Conservation (phyloP, 1,284 basidiomycete genomes). For the Moniliophthora roreri region DNA sequence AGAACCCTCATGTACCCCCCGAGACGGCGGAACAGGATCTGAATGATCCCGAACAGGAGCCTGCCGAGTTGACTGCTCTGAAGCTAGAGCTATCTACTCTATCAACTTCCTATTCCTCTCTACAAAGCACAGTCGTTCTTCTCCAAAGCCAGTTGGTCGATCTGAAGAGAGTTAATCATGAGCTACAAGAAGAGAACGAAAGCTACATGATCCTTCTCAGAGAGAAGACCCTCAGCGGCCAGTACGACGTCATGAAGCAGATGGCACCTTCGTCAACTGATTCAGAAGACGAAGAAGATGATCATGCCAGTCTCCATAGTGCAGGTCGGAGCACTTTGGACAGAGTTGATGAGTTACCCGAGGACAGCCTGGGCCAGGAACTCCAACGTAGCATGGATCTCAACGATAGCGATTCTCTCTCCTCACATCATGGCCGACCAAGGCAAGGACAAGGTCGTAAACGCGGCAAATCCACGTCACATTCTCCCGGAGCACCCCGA, state of each 20-base stretch:
- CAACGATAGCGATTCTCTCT: constrained; percentile 37
- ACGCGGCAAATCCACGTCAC: constrained; percentile 49
- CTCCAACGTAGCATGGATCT: constrained; percentile 36
- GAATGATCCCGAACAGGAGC: constrained; percentile 67
- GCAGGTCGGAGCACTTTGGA: constrained; percentile 53
- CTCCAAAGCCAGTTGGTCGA: constrained; percentile 77
- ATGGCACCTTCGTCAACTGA: constrained; percentile 54
- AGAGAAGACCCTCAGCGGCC: constrained; percentile 86
- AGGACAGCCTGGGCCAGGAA: constrained; percentile 34
- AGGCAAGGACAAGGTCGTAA: constrained; percentile 48
- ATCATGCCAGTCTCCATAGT: constrained; percentile 60
- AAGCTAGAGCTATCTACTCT: constrained; percentile 78
- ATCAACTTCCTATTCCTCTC: constrained; percentile 74
- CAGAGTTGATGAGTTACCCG: constrained; percentile 55
- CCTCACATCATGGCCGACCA: constrained; percentile 35
- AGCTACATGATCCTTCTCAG: constrained; percentile 90
- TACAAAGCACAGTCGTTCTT: constrained; percentile 75
- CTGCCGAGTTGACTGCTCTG: constrained; percentile 81
- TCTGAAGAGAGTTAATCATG: constrained; percentile 77
- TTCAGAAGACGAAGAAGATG: constrained; percentile 48
- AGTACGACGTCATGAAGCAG: constrained; percentile 72
- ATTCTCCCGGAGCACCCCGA: constrained; percentile 43
- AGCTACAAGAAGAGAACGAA: constrained; percentile 91
- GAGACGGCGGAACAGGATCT: constrained; percentile 39
- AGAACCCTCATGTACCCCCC: constrained; percentile 24